These are phyloP conservation scores for Ophiostoma novo-ulmi DNA, from an alignment of 2,329 filamentous ascomycete species.

Conservation along the genomic window DNA sequence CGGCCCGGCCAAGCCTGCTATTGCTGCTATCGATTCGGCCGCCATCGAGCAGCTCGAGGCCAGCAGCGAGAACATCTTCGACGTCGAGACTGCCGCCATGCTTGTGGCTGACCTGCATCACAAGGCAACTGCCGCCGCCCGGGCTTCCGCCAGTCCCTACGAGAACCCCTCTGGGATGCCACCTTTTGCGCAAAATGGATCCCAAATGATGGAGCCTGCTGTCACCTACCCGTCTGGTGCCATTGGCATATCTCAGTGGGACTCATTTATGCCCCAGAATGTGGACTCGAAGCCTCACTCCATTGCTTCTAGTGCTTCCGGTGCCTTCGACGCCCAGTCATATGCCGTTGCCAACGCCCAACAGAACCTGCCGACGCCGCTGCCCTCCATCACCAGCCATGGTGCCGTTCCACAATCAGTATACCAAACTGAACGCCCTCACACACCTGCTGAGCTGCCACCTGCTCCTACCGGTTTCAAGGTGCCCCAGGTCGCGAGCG, in stretches of 20 bases:
- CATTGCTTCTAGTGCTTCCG: conserved; percentile 59
- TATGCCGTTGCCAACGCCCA: conserved; percentile 55
- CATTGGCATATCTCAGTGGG: conserved; percentile 84
- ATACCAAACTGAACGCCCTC: conserved; percentile 61
- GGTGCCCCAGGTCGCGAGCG: conserved; percentile 74
- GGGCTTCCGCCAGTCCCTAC: conserved; percentile 51
- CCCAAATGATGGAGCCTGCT: conserved; percentile 69
- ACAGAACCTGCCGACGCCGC: conserved; percentile 55
- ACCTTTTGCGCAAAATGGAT: conserved; percentile 64
- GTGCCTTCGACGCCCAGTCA: conserved; percentile 63
- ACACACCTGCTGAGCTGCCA: conserved; percentile 63
- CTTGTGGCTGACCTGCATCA: conserved; percentile 97
- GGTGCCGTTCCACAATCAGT: conserved; percentile 64
- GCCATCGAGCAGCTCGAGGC: conserved; percentile 90
- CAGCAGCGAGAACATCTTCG: conserved; percentile 83
- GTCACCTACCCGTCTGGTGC: conserved; percentile 72
- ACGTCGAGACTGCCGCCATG: conserved; percentile 96
- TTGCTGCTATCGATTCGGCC: conserved; percentile 71
- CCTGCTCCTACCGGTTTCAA: conserved; percentile 63
- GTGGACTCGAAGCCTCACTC: conserved; percentile 73
- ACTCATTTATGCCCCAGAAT: conserved; percentile 71
- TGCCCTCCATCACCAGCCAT: conserved; percentile 65
- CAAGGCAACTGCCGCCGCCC: conserved; percentile 74
- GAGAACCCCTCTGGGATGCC: conserved; percentile 55
- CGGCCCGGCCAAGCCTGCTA: conserved; percentile 67